phyloP scores from a whole-genome alignment of 2,329 filamentous ascomycete species.

The Escovopsis sp. region DNA sequence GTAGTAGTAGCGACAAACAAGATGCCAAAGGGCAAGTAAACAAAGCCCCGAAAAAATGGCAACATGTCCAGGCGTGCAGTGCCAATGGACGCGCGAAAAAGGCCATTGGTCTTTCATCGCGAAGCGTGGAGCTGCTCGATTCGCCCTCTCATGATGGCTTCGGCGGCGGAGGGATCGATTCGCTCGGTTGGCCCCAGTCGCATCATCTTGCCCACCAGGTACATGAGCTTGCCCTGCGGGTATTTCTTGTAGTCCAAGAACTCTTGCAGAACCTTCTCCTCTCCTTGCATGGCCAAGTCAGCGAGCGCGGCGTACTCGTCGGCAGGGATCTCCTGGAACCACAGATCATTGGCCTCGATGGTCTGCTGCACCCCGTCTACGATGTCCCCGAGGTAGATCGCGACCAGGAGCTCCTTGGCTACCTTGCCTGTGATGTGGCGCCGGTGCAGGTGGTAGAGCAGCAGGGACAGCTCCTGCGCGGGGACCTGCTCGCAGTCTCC shows the following conservation, averaged over 20 bases:
- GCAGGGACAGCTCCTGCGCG: slow-evolving; percentile 31
- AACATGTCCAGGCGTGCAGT: no score
- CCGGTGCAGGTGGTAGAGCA: slow-evolving; percentile 32
- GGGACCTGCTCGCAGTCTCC: slow-evolving; percentile 34
- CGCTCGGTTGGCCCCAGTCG: slow-evolving; percentile 36
- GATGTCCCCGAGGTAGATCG: slow-evolving; percentile 33
- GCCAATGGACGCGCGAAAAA: no score
- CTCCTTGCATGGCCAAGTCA: slow-evolving; percentile 26
- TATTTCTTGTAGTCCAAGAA: slow-evolving; percentile 30
- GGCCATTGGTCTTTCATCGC: neutral
- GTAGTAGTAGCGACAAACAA: no score
- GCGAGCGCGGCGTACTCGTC: slow-evolving; percentile 36
- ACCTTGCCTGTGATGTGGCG: slow-evolving; percentile 40
- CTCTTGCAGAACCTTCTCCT: slow-evolving; percentile 31
- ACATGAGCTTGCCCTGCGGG: slow-evolving; percentile 46
- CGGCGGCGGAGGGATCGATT: slow-evolving; percentile 38
- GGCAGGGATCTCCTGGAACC: slow-evolving; percentile 37
- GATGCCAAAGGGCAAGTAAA: no score
- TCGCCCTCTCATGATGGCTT: slow-evolving; percentile 27
- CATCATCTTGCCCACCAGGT: slow-evolving; percentile 45
- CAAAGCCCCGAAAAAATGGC: no score
- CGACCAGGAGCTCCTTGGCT: slow-evolving; percentile 43
- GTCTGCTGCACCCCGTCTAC: slow-evolving; percentile 27
- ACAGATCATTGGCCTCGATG: slow-evolving; percentile 33
- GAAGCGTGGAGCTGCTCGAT: slow-evolving; percentile 10